phyloP scores from a whole-genome alignment of 75 land plant genomes.

The Adiantum capillusveneris region DNA sequence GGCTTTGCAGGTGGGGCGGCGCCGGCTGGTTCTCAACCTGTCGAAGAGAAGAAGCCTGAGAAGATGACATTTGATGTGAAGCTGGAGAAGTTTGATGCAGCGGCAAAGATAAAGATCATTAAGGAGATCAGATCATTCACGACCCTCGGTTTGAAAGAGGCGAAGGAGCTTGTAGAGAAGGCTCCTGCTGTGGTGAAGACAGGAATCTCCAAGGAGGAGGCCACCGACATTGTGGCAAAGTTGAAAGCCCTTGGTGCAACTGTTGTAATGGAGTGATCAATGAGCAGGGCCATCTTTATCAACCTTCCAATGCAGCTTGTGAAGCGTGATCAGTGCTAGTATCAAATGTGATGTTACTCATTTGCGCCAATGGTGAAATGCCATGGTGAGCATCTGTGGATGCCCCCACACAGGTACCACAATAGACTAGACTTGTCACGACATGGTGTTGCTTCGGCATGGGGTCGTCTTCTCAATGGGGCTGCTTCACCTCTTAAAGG shows the following conservation, averaged over 20 bases:
- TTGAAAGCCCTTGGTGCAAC: constrained; percentile 70
- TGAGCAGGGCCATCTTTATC: too few relatives aligned
- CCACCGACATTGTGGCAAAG: constrained; percentile 55
- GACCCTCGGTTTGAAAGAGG: constrained; percentile 45
- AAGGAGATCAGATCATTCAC: constrained; percentile 52
- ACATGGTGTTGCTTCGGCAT: too few relatives aligned
- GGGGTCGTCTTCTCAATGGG: too few relatives aligned
- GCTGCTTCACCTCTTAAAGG: too few relatives aligned
- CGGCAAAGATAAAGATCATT: constrained; percentile 49
- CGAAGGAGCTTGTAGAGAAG: constrained; percentile 55
- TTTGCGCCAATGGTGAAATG: too few relatives aligned
- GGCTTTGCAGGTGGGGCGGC: constrained; percentile 12
- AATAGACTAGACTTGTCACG: too few relatives aligned
- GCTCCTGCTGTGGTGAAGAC: constrained; percentile 51
- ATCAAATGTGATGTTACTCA: too few relatives aligned
- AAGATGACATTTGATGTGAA: constrained; percentile 47
- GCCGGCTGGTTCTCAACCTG: constrained; percentile 6
- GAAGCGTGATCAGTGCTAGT: too few relatives aligned
- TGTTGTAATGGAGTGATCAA: constrained; percentile 75
- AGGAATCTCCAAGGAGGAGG: constrained; percentile 67
- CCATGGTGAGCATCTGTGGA: too few relatives aligned
- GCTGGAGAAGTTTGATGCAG: constrained; percentile 49
- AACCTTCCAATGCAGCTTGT: too few relatives aligned
- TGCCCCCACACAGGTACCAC: too few relatives aligned
- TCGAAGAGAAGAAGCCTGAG: constrained; percentile 31